Evolutionary conservation across 495 filamentous ascomycete genomes (phyloP).

Genomic region (Penicillium turbatum): DNA sequence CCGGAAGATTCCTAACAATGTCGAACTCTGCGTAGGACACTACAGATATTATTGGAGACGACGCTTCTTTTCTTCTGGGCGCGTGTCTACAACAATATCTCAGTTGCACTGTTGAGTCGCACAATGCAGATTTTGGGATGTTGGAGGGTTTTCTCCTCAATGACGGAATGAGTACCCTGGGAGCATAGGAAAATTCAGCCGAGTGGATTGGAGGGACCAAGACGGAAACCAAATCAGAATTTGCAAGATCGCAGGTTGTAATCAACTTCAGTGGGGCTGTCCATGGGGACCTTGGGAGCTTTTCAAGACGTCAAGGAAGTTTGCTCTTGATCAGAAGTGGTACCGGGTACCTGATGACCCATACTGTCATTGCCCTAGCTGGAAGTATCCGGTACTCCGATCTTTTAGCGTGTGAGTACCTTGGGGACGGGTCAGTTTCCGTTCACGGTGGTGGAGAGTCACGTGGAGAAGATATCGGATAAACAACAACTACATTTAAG

Average conservation of each 20-base stretch:
- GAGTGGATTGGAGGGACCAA: conserved; percentile 1
- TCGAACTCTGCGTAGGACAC: conserved; percentile 4
- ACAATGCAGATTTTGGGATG: neutral
- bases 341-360: conserved; percentile 14
- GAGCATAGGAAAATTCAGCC: conserved; percentile 3
- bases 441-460: conserved; percentile 16
- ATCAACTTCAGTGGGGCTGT: conserved; percentile 5
- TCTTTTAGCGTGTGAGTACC: conserved; percentile 28
- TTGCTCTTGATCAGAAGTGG: neutral
- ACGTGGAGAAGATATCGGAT: conserved; percentile 10
- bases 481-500: neutral
- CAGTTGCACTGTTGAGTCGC: conserved; percentile 5
- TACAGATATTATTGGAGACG: conserved; percentile 1
- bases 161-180: conserved; percentile 10
- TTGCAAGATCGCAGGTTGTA: conserved; percentile 15
- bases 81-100: neutral
- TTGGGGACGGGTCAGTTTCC: conserved; percentile 33
- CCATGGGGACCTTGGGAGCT: conserved; percentile 30
- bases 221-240: conserved; percentile 16
- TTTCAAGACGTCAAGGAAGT: conserved; percentile 18
- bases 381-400: conserved; percentile 19
- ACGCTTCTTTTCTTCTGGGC: conserved; percentile 5
- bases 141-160: conserved; percentile 1
- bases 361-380: neutral
- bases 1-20: conserved; percentile 19